These are phyloP conservation scores for Candida pseudoviswanathii DNA, from an alignment of 1,139 yeast genomes.

Conservation along the genomic window DNA sequence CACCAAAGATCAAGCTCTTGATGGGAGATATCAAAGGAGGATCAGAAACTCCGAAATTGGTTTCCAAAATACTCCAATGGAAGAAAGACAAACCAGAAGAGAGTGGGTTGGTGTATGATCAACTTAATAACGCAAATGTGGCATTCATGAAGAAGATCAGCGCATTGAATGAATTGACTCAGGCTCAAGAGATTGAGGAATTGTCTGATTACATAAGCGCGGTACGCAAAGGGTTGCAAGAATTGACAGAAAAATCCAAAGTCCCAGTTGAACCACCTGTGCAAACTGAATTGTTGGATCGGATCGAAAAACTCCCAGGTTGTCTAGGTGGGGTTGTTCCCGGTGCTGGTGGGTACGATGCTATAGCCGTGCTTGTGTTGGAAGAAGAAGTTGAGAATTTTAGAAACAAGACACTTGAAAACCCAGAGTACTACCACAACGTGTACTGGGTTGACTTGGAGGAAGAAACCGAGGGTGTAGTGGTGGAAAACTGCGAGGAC, in stretches of 20 bases:
- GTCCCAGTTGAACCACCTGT: constrained; percentile 87
- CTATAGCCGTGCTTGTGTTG: constrained; percentile 70
- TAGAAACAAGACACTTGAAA: constrained; percentile 27
- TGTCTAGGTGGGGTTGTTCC: constrained; percentile 95
- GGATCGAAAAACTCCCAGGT: constrained; percentile 60
- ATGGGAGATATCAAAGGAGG: constrained; percentile 97
- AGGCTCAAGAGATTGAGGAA: neutral
- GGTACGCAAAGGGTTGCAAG: constrained; percentile 58
- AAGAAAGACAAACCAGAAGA: constrained; percentile 51
- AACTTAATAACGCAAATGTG: constrained; percentile 61
- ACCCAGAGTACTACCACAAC: constrained; percentile 28
- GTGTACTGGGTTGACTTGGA: constrained; percentile 67
- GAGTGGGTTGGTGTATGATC: constrained; percentile 54
- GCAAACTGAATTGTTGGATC: constrained; percentile 74
- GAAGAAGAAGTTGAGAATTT: constrained; percentile 47
- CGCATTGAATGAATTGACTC: constrained; percentile 24
- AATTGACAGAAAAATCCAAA: constrained; percentile 63
- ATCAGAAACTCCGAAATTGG: constrained; percentile 91
- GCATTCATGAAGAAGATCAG: constrained; percentile 52
- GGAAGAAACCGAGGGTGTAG: constrained; percentile 61
- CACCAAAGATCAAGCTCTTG: constrained; percentile 64
- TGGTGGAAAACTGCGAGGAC: constrained; percentile 33
- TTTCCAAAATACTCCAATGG: constrained; percentile 77
- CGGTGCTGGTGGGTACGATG: constrained; percentile 98
- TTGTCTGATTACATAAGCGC: constrained; percentile 33